Evolutionary conservation across 169 alveolate species (phyloP), one percentile per base, ranked within the genome.

Genomic region (Plasmodium billcollinsi): DNA sequence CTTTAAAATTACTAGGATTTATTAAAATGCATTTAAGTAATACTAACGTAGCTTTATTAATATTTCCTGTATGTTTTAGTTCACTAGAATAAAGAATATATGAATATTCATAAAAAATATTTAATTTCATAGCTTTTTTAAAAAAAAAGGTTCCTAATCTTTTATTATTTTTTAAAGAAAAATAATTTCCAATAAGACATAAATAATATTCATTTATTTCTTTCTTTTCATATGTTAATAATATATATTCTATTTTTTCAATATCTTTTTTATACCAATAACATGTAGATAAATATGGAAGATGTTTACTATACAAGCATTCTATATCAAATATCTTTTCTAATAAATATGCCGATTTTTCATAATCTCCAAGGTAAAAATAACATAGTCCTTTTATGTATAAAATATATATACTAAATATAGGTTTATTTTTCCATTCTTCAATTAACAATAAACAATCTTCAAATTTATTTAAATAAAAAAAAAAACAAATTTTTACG

Each of bases 41-140:
- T 26, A 80, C 90, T 67, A 80, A 49, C 29, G 63, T 80, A 67
- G 90, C 78, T 47, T 80, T 80, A 7, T 61, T 43, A 24, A 20
- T 66, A 45, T 80, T 45, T 43, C 90, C 90, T 52, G 67, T 39
- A 56, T 54, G 26, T 80, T 67, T 66, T 49, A 69, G 67, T 80
- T 80, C 90, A 67, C 90, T 67, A 52, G 90, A 80, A 26, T 80
- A 80, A 33, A 80, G 83, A 69, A 80, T 67, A 43, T 80, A 80
- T 4, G 90, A 29, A 69, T 80, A 80, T 80, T 80, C 90, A 71
- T 80, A 69, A 54, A 67, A 80, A 18, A 50, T 69, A 69, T 80
- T 80, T 66, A 54, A 47, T 54, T 15, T 14, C 29, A 66, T 80
- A 67, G 90, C 90, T 47, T 69, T 66, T 80, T 65, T 67, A 26